Evolutionary conservation across 1,139 yeast species (phyloP).

Genomic region (Nadsonia commutata): DNA sequence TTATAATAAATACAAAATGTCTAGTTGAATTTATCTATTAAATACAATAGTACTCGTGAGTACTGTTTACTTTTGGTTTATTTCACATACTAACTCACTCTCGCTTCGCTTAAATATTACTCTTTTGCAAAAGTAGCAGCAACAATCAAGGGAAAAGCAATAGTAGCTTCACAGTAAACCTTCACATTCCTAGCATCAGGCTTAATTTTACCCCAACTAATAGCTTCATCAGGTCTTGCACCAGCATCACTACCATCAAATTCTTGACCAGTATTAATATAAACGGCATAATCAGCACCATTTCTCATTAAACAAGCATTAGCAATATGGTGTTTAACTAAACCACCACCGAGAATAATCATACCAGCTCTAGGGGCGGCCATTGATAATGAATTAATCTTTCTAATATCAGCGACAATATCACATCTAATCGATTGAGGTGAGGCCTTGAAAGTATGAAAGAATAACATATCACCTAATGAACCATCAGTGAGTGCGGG

Average conservation of each 20-base stretch:
- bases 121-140: constrained; percentile 90
- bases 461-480: constrained; percentile 95
- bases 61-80: too few relatives aligned
- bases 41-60: too few relatives aligned
- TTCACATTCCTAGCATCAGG: constrained; percentile 85
- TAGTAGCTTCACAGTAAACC: constrained; percentile 91
- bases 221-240: constrained; percentile 97
- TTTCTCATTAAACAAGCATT: constrained; percentile 98
- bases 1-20: too few relatives aligned
- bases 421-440: constrained; percentile 83
- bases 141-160: constrained; percentile 88
- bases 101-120: too few relatives aligned
- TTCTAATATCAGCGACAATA: constrained; percentile 84
- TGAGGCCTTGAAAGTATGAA: constrained; percentile 91
- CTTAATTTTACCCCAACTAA: constrained; percentile 97
- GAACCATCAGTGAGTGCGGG: constrained; percentile 98
- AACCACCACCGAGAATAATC: constrained; percentile 93
- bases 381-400: constrained; percentile 85
- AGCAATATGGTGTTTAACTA: constrained; percentile 91
- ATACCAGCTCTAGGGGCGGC: constrained; percentile 92
- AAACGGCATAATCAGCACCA: constrained; percentile 97
- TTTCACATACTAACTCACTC: too few relatives aligned
- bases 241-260: constrained; percentile 99
- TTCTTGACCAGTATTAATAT: constrained; percentile 95
- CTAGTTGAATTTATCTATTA: too few relatives aligned